phyloP scores from a whole-genome alignment of 441 rosid genomes.

The Populus tomentosa region DNA sequence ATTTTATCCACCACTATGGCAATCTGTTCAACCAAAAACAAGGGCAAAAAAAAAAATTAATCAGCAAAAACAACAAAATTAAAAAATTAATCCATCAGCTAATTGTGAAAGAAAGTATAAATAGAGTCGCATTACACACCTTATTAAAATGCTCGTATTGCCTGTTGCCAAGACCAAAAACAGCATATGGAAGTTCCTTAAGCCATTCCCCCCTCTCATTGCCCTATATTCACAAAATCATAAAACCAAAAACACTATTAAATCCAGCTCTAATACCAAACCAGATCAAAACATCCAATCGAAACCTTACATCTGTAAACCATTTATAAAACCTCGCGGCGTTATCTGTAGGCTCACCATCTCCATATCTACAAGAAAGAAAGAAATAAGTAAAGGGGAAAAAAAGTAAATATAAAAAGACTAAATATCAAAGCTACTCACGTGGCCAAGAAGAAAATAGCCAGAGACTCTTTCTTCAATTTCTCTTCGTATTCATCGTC shows the following conservation, averaged over 20 bases:
- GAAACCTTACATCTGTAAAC: constrained; percentile 74
- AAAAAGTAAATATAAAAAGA: neutral
- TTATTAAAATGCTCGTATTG: constrained; percentile 98
- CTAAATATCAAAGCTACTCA: constrained; percentile 27
- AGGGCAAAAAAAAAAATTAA: neutral
- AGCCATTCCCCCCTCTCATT: constrained; percentile 77
- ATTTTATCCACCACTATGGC: constrained; percentile 77
- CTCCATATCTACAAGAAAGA: constrained; percentile 64
- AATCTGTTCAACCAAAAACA: constrained; percentile 39
- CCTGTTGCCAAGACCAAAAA: constrained; percentile 96
- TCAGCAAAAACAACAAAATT: neutral
- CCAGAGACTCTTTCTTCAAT: constrained; percentile 74
- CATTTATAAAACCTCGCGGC: constrained; percentile 98
- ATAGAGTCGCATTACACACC: constrained; percentile 30
- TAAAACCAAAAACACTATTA: neutral
- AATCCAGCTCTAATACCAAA: neutral
- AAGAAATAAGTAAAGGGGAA: too few relatives aligned
- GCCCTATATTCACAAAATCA: constrained; percentile 38
- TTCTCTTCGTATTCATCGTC: constrained; percentile 91
- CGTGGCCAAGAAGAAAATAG: constrained; percentile 93
- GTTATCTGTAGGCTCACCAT: constrained; percentile 98
- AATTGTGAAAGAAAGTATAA: neutral
- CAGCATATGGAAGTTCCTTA: constrained; percentile 63
- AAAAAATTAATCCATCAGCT: neutral
- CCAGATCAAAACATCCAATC: neutral